Evolutionary conservation across 1,139 yeast genomes (phyloP).

Genomic region (Nakaseomyces nivariensis): DNA sequence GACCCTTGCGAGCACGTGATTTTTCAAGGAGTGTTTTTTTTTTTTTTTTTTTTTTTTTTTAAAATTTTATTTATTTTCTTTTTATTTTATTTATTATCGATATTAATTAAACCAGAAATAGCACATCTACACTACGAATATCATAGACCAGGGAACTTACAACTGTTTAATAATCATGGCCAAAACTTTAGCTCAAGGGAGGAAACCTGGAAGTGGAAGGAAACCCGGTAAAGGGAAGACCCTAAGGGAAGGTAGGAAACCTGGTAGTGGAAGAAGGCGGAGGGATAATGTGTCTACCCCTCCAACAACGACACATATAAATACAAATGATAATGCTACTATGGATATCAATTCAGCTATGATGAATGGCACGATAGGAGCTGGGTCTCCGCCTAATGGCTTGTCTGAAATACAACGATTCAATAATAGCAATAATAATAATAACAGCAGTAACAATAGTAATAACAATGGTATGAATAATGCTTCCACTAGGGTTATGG

Average conservation of each 20-base stretch:
- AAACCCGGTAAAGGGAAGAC: slow-evolving; percentile 35
- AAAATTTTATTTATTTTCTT: not conserved
- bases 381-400: not conserved
- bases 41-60: slow-evolving; percentile 2
- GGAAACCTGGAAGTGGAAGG: slow-evolving; percentile 34
- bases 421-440: not conserved
- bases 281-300: slow-evolving; percentile 11
- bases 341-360: not conserved
- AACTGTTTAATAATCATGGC: slow-evolving; percentile 24
- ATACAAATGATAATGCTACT: not conserved
- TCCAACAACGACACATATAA: not conserved
- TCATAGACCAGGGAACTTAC: too few relatives aligned
- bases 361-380: slow-evolving; percentile 2
- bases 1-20: too few relatives aligned
- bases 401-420: slow-evolving; percentile 1
- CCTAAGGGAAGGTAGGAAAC: slow-evolving; percentile 33
- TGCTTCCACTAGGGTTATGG: slow-evolving; percentile 10
- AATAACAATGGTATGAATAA: not conserved
- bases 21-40: not conserved
- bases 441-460: not conserved
- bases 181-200: slow-evolving; percentile 33
- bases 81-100: too few relatives aligned
- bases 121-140: not conserved
- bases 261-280: slow-evolving; percentile 33
- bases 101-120: not conserved